Percentiles rank a stretch among this genome's conserved stretches.
phyloP scores from a whole-genome alignment of 1,284 basidiomycete genomes.

The Apiotrichum sp. region DNA sequence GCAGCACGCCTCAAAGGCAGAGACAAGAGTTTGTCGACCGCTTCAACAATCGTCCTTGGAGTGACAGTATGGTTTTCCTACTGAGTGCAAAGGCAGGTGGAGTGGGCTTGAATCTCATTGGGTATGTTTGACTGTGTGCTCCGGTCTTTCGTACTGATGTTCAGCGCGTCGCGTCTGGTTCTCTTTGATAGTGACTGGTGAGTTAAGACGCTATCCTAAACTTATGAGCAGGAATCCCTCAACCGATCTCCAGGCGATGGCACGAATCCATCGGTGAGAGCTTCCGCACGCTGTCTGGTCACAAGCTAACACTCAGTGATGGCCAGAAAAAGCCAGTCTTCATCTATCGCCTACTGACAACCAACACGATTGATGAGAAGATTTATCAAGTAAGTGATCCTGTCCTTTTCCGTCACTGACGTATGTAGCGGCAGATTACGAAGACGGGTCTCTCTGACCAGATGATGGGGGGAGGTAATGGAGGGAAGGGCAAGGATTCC shows the following conservation, averaged over 20 bases:
- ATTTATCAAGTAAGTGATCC: conserved; percentile 37
- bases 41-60: conserved; percentile 36
- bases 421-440: conserved; percentile 74
- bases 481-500: conserved; percentile 22
- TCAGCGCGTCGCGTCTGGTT: conserved; percentile 70
- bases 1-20: conserved; percentile 70
- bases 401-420: conserved; percentile 1
- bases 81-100: conserved; percentile 94
- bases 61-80: conserved; percentile 66
- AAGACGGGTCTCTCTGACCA: conserved; percentile 72
- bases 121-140: conserved; percentile 18
- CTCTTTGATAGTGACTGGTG: conserved; percentile 84
- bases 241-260: conserved; percentile 91
- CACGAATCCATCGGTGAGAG: conserved; percentile 79
- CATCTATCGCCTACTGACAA: conserved; percentile 82
- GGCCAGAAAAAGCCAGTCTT: conserved; percentile 88
- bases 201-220: conserved; percentile 5
- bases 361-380: conserved; percentile 51
- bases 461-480: conserved; percentile 47
- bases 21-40: conserved; percentile 56
- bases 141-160: too few relatives aligned
- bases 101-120: conserved; percentile 87
- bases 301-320: conserved; percentile 55
- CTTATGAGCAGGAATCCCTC: conserved; percentile 41
- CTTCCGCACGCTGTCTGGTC: conserved; percentile 11